Percentiles rank a stretch among this genome's conserved stretches.
These are phyloP conservation scores for Arthrobotrys sphaeroides DNA, from an alignment of 2,329 filamentous ascomycete species.

Conservation along the genomic window DNA sequence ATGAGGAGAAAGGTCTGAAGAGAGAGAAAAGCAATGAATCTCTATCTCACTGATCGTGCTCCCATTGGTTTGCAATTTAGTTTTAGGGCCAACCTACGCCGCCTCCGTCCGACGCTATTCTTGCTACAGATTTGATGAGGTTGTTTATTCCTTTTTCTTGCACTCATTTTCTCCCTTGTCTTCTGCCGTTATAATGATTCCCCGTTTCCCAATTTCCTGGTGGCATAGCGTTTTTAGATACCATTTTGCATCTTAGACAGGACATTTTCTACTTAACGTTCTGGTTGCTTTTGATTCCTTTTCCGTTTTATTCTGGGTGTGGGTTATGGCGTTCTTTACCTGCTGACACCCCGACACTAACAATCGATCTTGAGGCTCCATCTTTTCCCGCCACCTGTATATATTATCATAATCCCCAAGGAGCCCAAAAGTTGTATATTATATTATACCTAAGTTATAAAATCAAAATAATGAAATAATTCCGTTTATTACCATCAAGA, in stretches of 20 bases:
- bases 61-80: background rate
- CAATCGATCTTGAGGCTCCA: background rate
- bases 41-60: background rate
- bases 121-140: background rate
- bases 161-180: background rate
- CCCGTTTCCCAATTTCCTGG: background rate
- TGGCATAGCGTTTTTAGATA: conserved; percentile 41
- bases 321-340: conserved; percentile 36
- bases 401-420: background rate
- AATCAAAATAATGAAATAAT: background rate
- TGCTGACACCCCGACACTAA: background rate
- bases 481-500: too few relatives aligned
- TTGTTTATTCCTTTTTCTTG: background rate
- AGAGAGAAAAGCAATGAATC: conserved; percentile 48
- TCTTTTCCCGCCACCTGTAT: background rate
- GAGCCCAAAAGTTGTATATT: conserved; percentile 14
- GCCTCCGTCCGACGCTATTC: too few relatives aligned
- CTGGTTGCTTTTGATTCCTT: background rate
- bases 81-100: too few relatives aligned
- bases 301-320: background rate
- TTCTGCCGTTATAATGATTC: background rate
- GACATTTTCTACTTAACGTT: background rate
- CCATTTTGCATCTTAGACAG: conserved; percentile 45
- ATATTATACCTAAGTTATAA: conserved; percentile 2
- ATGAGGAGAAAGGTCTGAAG: conserved; percentile 42